Evolutionary conservation across 1,284 basidiomycete genomes (phyloP).

Genomic region (Ceratobasidium sp.): DNA sequence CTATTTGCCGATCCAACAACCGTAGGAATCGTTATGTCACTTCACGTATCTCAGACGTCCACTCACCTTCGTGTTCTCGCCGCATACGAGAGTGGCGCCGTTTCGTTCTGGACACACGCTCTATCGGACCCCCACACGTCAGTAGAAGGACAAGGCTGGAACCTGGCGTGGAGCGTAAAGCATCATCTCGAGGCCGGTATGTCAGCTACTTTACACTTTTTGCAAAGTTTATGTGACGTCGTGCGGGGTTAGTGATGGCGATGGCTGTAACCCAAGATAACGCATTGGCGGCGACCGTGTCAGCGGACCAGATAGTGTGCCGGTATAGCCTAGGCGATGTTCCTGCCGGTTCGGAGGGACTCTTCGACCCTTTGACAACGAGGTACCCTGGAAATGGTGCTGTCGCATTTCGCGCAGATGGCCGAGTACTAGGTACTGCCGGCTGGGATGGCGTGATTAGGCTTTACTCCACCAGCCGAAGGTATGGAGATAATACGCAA

Average conservation of each 20-base stretch:
- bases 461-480: constrained; percentile 38
- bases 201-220: constrained; percentile 52
- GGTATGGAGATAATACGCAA: background rate
- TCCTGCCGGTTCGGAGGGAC: constrained; percentile 38
- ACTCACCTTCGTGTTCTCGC: constrained; percentile 65
- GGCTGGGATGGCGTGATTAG: constrained; percentile 81
- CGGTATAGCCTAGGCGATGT: constrained; percentile 68
- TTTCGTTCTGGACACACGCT: constrained; percentile 66
- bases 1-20: background rate
- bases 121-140: constrained; percentile 63
- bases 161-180: constrained; percentile 74
- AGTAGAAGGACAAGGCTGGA: constrained; percentile 81
- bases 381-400: constrained; percentile 84
- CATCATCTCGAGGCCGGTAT: constrained; percentile 83
- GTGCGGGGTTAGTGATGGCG: constrained; percentile 77
- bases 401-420: constrained; percentile 80
- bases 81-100: constrained; percentile 85
- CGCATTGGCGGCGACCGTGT: constrained; percentile 78
- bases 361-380: constrained; percentile 64
- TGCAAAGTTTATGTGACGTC: constrained; percentile 6
- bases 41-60: constrained; percentile 69
- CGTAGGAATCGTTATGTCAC: constrained; percentile 86
- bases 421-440: constrained; percentile 81
- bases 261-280: constrained; percentile 77
- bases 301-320: constrained; percentile 84